Percentiles rank a stretch among this genome's conserved stretches.
Evolutionary conservation across 495 filamentous ascomycete species (phyloP).

Genomic region (Massariosphaeria phaeospora): DNA sequence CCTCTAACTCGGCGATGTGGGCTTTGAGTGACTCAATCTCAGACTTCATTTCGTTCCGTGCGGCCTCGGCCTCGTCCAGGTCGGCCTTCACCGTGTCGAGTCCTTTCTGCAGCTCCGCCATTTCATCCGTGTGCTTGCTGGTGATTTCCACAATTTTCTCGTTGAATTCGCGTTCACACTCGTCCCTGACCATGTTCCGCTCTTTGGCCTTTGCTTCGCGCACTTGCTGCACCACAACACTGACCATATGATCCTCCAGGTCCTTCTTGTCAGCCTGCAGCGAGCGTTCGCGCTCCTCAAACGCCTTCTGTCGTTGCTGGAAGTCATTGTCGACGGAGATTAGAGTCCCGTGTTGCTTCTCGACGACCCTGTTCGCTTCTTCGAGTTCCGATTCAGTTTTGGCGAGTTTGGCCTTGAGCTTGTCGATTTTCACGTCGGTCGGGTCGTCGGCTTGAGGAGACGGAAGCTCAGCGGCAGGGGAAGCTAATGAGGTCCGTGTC

Average conservation of each 20-base stretch:
- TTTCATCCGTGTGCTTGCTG: background rate
- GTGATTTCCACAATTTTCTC: background rate
- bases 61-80: background rate
- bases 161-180: constrained; percentile 15
- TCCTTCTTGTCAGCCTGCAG: constrained; percentile 25
- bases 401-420: constrained; percentile 53
- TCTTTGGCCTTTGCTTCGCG: constrained; percentile 29
- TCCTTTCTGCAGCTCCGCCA: constrained; percentile 7
- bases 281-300: constrained; percentile 19
- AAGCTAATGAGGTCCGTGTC: background rate
- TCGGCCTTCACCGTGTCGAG: constrained; percentile 4
- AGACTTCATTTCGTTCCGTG: background rate
- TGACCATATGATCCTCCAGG: constrained; percentile 33
- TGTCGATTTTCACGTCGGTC: constrained; percentile 37
- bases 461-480: constrained; percentile 7
- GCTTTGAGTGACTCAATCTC: background rate
- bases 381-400: constrained; percentile 50
- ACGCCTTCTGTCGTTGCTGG: constrained; percentile 7
- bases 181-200: constrained; percentile 16
- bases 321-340: constrained; percentile 16
- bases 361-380: constrained; percentile 49
- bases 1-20: background rate
- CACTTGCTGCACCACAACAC: constrained; percentile 33
- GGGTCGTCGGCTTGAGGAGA: constrained; percentile 20
- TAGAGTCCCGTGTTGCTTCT: constrained; percentile 23